These are phyloP conservation scores for Backusella tuberculispora DNA, from an alignment of 192 early-diverging fungal species.

Conservation along the genomic window DNA sequence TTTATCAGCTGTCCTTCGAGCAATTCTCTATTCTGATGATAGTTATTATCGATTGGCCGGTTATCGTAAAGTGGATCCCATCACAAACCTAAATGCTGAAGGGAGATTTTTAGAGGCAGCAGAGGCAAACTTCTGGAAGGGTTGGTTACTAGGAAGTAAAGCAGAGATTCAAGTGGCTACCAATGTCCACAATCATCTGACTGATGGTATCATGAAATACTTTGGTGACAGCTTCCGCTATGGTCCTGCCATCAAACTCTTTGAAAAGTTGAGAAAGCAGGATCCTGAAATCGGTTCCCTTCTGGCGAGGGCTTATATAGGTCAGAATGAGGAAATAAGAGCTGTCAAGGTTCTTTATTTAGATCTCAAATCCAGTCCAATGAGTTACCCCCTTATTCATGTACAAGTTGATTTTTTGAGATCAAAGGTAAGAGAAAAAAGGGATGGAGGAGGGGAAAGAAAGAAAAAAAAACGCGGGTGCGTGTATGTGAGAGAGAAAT, in stretches of 20 bases:
- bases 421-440: constrained; percentile 60
- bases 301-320: constrained; percentile 79
- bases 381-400: constrained; percentile 86
- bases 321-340: constrained; percentile 89
- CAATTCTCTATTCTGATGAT: constrained; percentile 91
- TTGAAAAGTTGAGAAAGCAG: constrained; percentile 73
- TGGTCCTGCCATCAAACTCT: constrained; percentile 79
- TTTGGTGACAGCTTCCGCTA: constrained; percentile 85
- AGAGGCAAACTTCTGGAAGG: constrained; percentile 84
- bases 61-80: constrained; percentile 88
- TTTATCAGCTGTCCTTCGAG: constrained; percentile 85
- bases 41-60: constrained; percentile 85
- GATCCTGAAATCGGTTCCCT: constrained; percentile 94
- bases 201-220: constrained; percentile 88
- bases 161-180: constrained; percentile 95
- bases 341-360: constrained; percentile 89
- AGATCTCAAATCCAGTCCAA: constrained; percentile 76
- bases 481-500: too few species aligned
- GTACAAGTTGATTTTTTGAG: constrained; percentile 91
- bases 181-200: constrained; percentile 84
- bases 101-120: constrained; percentile 84
- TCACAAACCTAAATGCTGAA: constrained; percentile 76
- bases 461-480: not conserved
- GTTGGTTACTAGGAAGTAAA: constrained; percentile 92
- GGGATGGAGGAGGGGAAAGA: not conserved